Base-by-base conservation (phyloP, 1,284 basidiomycete genomes). In the Cutaneotrichosporon mucoides region DNA sequence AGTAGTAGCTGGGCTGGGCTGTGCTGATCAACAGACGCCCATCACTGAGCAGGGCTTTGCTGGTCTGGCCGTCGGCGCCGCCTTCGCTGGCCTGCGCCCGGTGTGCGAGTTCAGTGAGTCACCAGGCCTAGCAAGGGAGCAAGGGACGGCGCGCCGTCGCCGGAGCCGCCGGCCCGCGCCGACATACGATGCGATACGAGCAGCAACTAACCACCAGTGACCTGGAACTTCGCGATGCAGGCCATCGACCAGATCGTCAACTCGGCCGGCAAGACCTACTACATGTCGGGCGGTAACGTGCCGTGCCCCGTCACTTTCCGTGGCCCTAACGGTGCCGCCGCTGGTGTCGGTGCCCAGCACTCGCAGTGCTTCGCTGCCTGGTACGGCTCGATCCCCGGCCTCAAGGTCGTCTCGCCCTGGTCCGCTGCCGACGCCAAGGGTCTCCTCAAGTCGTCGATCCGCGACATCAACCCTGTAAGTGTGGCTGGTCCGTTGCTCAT, bases 201-300 rank as follows among this genome's bases (percentile, higher is more conserved):
- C 16, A 7, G 43, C 44, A 16, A 12, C 59, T 54, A 8, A 54
- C 51, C 44, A 24, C 37, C 66, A 76, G 73, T 77, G 75, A 77
- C 76, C 49, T 78, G 74, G 73, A 76, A 76, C 71, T 75, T 76
- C 55, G 72, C 69, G 68, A 77, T 77, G 76, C 81, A 85, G 81
- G 93, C 95, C 64, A 99, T 99, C 76, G 96, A 99, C 81, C 96
- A 99, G 79, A 98, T 99, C 68, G 90, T 99, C 80, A 99, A 99
- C 86, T 98, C 94, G n/a, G 96, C 90, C 62, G 96, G 91, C 68
- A 99, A 99, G 84, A 99, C 96, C 10, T 93, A 97, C 82, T 99
- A 99, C 86, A 99, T 99, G 96, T 98, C 94, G 48, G 96, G 94
- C 64, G 96, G 96, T 68, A 96, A 93, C 74, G 92, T 96, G 24